A percentile compares a stretch with the other conserved stretches of the same genome.
These are phyloP conservation scores for Waitea zeae DNA, from an alignment of 1,284 basidiomycete species.

Conservation along the genomic window DNA sequence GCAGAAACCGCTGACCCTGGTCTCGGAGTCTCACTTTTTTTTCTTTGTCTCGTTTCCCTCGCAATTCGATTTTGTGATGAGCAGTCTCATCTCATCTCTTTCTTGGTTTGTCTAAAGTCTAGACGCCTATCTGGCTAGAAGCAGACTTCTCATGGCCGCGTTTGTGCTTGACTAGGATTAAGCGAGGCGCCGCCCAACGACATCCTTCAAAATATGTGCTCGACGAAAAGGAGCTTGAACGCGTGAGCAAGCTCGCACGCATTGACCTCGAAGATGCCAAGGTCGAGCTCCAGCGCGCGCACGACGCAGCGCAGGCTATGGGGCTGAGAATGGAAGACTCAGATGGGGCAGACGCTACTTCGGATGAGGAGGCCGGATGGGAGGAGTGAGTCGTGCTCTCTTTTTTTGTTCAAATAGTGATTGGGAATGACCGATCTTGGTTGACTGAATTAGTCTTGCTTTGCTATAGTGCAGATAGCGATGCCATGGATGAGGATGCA, in stretches of 20 bases:
- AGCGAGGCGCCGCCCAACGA: constrained; percentile 58
- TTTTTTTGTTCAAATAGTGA: constrained; percentile 5
- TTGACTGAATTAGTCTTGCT: constrained; percentile 9
- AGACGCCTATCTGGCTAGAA: too few species aligned
- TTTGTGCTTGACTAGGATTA: too few species aligned
- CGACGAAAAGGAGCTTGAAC: constrained; percentile 80
- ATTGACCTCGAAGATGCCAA: constrained; percentile 82
- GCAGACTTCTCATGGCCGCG: too few species aligned
- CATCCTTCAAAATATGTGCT: constrained; percentile 84
- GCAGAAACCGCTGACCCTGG: too few species aligned
- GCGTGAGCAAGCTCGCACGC: constrained; percentile 78
- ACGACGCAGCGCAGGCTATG: constrained; percentile 62
- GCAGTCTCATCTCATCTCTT: too few species aligned
- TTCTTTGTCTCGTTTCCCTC: too few species aligned
- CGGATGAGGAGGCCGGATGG: constrained; percentile 41
- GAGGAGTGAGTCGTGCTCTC: constrained; percentile 65
- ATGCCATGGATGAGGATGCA: constrained; percentile 55
- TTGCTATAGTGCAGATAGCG: constrained; percentile 25
- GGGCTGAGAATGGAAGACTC: constrained; percentile 41
- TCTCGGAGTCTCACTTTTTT: too few species aligned
- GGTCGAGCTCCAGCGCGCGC: constrained; percentile 70
- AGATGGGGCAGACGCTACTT: constrained; percentile 33
- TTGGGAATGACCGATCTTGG: constrained; percentile 7
- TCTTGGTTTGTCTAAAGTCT: too few species aligned
- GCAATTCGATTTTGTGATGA: too few species aligned